Percentiles rank a stretch among this genome's conserved stretches.
Evolutionary conservation across 1,284 basidiomycete species (phyloP).

Genomic region (Papiliotrema laurentii): DNA sequence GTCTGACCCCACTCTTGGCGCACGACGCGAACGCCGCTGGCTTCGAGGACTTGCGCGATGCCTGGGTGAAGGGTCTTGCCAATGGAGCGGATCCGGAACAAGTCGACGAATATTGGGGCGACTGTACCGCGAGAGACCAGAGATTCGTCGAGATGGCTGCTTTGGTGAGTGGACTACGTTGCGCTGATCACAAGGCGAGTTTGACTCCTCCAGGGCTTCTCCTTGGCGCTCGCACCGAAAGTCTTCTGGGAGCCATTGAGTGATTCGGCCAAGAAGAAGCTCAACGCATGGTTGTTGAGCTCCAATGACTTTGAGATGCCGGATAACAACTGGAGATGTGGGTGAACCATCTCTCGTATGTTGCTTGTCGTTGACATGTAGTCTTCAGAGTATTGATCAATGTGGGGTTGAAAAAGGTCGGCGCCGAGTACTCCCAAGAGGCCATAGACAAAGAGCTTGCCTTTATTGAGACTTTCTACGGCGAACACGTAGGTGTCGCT

Average conservation of each 20-base stretch:
- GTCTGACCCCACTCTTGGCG: slow-evolving; percentile 15
- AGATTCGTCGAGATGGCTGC: slow-evolving; percentile 31
- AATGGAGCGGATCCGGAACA: slow-evolving; percentile 12
- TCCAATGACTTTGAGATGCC: slow-evolving; percentile 19
- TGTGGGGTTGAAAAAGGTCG: slow-evolving; percentile 23
- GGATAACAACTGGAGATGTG: slow-evolving; percentile 32
- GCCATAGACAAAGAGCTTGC: slow-evolving; percentile 22
- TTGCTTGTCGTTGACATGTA: not conserved
- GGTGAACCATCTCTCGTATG: slow-evolving; percentile 1
- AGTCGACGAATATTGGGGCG: slow-evolving; percentile 28
- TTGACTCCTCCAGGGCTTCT: slow-evolving; percentile 12
- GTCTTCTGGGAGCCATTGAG: slow-evolving; percentile 27
- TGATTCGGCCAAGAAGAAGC: slow-evolving; percentile 12
- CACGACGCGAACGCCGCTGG: slow-evolving; percentile 12
- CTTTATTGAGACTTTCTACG: slow-evolving; percentile 23
- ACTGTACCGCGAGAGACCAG: slow-evolving; percentile 18
- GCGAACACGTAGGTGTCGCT: slow-evolving; percentile 13
- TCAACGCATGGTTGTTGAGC: slow-evolving; percentile 18
- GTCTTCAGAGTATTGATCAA: slow-evolving; percentile 31
- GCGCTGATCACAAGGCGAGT: not conserved
- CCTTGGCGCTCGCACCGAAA: slow-evolving; percentile 19
- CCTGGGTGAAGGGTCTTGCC: slow-evolving; percentile 16
- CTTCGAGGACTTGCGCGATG: slow-evolving; percentile 10
- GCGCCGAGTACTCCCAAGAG: slow-evolving; percentile 22
- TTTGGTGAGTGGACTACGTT: slow-evolving; percentile 17